phyloP scores from a whole-genome alignment of 2,329 filamentous ascomycete genomes.

The Tolypocladium ovalisporum region DNA sequence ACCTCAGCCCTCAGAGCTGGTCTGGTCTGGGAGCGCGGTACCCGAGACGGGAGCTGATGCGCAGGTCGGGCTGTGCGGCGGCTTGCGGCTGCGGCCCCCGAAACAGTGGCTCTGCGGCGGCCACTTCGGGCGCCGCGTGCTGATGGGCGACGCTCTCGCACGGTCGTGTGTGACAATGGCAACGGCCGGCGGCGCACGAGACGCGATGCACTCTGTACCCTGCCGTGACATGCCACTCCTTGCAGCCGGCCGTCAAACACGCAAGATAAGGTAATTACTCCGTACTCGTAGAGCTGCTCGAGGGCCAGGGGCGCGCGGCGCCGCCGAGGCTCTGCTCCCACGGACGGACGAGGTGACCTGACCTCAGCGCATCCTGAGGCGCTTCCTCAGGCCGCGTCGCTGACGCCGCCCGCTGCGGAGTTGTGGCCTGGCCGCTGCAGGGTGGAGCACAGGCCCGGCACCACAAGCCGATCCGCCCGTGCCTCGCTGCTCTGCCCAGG shows the following conservation, averaged over 20 bases:
- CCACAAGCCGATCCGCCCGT: conserved; percentile 10
- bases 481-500: not conserved
- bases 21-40: not conserved
- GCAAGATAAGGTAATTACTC: too few relatives aligned
- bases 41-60: not conserved
- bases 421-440: not conserved
- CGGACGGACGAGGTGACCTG: not conserved
- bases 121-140: not conserved
- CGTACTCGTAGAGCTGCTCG: not conserved
- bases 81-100: not conserved
- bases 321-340: not conserved
- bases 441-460: conserved; percentile 8
- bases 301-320: not conserved
- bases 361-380: not conserved
- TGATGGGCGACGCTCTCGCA: not conserved
- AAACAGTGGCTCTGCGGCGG: not conserved
- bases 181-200: not conserved
- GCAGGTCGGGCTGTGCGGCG: not conserved
- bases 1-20: not conserved
- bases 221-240: not conserved
- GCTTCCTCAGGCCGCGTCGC: not conserved
- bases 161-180: not conserved
- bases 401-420: not conserved
- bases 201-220: not conserved
- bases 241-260: not conserved